These are phyloP conservation scores for Beauveria brongniartii DNA, from an alignment of 2,329 filamentous ascomycete genomes.

Conservation along the genomic window DNA sequence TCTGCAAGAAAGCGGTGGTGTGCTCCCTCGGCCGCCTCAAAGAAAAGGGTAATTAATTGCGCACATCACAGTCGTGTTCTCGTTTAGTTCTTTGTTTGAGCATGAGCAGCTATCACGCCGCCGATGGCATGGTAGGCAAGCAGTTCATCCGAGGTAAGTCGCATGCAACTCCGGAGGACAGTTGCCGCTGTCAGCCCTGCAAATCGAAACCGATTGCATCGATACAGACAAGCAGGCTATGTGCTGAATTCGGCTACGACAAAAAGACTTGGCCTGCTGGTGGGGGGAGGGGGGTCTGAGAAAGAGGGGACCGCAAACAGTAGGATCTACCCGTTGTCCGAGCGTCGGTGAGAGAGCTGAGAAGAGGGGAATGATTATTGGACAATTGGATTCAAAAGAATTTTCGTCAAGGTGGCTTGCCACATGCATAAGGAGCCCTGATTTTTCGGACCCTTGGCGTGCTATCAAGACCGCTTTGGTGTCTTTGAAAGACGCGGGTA, in stretches of 20 bases:
- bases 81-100: background rate
- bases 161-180: background rate
- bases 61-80: background rate
- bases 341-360: background rate
- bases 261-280: background rate
- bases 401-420: background rate
- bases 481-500: background rate
- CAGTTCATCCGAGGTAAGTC: constrained; percentile 3
- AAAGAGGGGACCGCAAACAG: background rate
- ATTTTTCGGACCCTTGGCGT: background rate
- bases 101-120: background rate
- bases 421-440: background rate
- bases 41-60: background rate
- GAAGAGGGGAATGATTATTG: background rate
- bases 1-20: background rate
- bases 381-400: background rate
- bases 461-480: background rate
- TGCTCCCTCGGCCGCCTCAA: background rate
- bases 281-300: background rate
- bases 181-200: constrained; percentile 1
- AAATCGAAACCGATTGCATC: background rate
- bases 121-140: background rate
- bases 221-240: background rate
- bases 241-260: background rate
- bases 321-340: background rate